phyloP scores from a whole-genome alignment of 352 stramenopile genomes.

The Globisporangium middletonii region DNA sequence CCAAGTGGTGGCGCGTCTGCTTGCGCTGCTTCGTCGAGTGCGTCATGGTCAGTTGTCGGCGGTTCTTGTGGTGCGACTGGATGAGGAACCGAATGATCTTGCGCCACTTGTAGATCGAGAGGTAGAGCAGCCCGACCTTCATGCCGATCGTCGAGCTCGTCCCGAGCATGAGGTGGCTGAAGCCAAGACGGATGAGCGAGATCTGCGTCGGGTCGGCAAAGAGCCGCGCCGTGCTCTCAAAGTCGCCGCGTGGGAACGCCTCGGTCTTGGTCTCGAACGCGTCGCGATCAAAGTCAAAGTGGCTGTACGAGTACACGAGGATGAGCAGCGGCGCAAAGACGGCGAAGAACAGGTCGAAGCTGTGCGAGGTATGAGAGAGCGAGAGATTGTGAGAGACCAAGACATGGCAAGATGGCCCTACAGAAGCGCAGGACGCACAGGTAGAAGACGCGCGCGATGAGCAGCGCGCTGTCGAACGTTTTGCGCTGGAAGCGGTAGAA shows the following conservation, averaged over 20 bases:
- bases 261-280: slow-evolving; percentile 30
- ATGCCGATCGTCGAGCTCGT: slow-evolving; percentile 13
- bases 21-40: slow-evolving; percentile 11
- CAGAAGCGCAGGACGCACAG: slow-evolving; percentile 12
- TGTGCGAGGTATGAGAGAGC: slow-evolving; percentile 6
- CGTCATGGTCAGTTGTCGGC: slow-evolving; percentile 2
- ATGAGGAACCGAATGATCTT: slow-evolving; percentile 18
- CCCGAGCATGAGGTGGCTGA: slow-evolving; percentile 39
- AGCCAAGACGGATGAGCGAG: slow-evolving; percentile 34
- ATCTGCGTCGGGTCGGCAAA: slow-evolving; percentile 39
- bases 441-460: slow-evolving; percentile 30
- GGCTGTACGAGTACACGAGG: slow-evolving; percentile 31
- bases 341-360: slow-evolving; percentile 58
- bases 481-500: slow-evolving; percentile 40
- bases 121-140: slow-evolving; percentile 14
- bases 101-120: slow-evolving; percentile 19
- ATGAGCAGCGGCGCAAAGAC: slow-evolving; percentile 44
- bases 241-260: slow-evolving; percentile 19
- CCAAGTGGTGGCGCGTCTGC: slow-evolving; percentile 10
- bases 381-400: neutral
- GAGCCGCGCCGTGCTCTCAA: slow-evolving; percentile 33
- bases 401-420: neutral
- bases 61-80: slow-evolving; percentile 9
- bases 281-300: slow-evolving; percentile 34
- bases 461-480: slow-evolving; percentile 22